These are phyloP conservation scores for Limonomyces culmigenus DNA, from an alignment of 1,284 basidiomycete species.

Conservation along the genomic window DNA sequence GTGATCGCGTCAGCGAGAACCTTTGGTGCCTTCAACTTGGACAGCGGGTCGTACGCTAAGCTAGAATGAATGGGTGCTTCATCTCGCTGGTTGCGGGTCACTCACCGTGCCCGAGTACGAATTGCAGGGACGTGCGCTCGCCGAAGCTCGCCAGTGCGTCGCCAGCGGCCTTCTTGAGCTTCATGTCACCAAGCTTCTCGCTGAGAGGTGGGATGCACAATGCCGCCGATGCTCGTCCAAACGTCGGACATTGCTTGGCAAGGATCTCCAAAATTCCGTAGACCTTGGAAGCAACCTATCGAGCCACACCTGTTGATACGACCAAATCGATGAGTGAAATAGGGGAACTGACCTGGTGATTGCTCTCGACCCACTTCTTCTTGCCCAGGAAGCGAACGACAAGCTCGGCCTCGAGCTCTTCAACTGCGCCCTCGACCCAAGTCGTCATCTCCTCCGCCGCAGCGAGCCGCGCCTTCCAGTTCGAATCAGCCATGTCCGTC, in stretches of 20 bases:
- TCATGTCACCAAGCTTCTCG: slow-evolving; percentile 94
- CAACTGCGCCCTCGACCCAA: slow-evolving; percentile 65
- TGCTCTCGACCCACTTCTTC: slow-evolving; percentile 96
- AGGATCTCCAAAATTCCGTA: slow-evolving; percentile 64
- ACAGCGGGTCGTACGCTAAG: slow-evolving; percentile 77
- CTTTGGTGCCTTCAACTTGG: slow-evolving; percentile 95
- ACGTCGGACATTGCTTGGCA: slow-evolving; percentile 67
- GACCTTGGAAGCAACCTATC: slow-evolving; percentile 75
- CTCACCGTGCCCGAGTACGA: slow-evolving; percentile 83
- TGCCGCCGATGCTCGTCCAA: slow-evolving; percentile 76
- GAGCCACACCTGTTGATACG: slow-evolving; percentile 3
- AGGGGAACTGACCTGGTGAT: slow-evolving; percentile 66
- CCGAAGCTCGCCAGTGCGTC: slow-evolving; percentile 73
- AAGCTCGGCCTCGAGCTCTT: slow-evolving; percentile 74
- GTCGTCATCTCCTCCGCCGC: slow-evolving; percentile 74
- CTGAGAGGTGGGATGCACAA: slow-evolving; percentile 73
- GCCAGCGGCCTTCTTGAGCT: slow-evolving; percentile 94
- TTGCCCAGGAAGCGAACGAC: slow-evolving; percentile 83
- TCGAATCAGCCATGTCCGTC: slow-evolving; percentile 63
- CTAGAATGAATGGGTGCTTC: slow-evolving; percentile 2
- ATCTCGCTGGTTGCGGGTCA: slow-evolving; percentile 6
- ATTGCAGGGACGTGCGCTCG: slow-evolving; percentile 89
- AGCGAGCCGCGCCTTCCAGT: slow-evolving; percentile 88
- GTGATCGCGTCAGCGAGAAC: slow-evolving; percentile 82
- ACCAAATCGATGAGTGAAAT: slow-evolving; percentile 1